Conservation (phyloP, 2,329 filamentous ascomycete genomes). For the Neocucurbitaria cava region DNA sequence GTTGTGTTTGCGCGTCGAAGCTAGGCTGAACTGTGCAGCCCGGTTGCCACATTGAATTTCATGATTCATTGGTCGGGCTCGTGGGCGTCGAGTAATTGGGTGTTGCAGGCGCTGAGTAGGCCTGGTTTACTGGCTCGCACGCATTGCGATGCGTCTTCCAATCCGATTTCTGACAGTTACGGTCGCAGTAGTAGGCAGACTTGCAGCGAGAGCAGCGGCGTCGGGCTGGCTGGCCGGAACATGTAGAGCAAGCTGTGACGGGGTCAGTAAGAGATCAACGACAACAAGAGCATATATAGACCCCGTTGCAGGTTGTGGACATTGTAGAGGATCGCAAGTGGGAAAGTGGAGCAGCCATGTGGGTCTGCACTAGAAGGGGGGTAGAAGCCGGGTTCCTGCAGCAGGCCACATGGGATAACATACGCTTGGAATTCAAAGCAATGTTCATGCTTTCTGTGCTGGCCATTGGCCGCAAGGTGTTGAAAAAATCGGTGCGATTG, state of each 20-base stretch:
- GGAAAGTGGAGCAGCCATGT: constrained; percentile 20
- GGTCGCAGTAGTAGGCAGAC: constrained; percentile 58
- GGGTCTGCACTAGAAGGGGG: constrained; percentile 22
- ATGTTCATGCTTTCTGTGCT: constrained; percentile 34
- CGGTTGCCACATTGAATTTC: background rate
- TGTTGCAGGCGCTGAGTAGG: constrained; percentile 32
- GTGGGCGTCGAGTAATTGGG: constrained; percentile 37
- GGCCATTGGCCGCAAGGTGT: constrained; percentile 30
- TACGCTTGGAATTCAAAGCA: constrained; percentile 32
- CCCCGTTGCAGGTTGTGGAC: background rate
- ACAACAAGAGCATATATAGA: background rate
- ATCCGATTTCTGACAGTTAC: constrained; percentile 59
- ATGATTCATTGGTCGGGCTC: constrained; percentile 30
- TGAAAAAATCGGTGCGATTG: constrained; percentile 33
- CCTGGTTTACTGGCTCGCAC: constrained; percentile 45
- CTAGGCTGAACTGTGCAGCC: background rate
- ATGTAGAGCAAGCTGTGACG: constrained; percentile 32
- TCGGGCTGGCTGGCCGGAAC: constrained; percentile 28
- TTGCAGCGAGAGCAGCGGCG: constrained; percentile 58
- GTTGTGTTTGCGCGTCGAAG: background rate
- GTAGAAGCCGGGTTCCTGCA: constrained; percentile 36
- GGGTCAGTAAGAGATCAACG: constrained; percentile 4
- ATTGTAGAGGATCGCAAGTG: background rate
- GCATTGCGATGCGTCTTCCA: constrained; percentile 59
- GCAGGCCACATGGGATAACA: constrained; percentile 28